phyloP scores from a whole-genome alignment of 1,284 basidiomycete species.

The Phlebopus sp. region DNA sequence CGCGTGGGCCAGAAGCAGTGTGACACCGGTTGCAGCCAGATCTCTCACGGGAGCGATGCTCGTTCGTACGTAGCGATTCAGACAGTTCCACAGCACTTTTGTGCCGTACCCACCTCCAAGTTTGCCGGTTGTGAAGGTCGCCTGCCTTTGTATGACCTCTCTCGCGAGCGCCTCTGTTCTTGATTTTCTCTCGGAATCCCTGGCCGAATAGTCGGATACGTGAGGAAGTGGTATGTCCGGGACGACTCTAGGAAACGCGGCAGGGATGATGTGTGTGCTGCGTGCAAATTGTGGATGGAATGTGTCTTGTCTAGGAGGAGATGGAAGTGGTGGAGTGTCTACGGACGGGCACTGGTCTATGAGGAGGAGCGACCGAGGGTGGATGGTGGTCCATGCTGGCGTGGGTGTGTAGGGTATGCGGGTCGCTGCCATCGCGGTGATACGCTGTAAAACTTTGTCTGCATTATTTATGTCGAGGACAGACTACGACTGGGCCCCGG shows the following conservation, averaged over 20 bases:
- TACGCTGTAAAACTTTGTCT: too few relatives aligned
- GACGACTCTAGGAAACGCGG: conserved; percentile 60
- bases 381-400: conserved; percentile 19
- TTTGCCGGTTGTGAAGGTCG: conserved; percentile 14
- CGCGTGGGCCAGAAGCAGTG: conserved; percentile 73
- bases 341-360: neutral
- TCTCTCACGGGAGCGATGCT: conserved; percentile 12
- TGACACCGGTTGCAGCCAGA: conserved; percentile 45
- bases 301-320: conserved; percentile 14
- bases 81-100: conserved; percentile 51
- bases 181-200: conserved; percentile 28
- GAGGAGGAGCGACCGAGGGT: conserved; percentile 11
- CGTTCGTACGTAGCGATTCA: conserved; percentile 52
- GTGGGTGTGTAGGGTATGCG: conserved; percentile 19
- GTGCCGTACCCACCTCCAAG: conserved; percentile 28
- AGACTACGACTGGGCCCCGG: too few relatives aligned
- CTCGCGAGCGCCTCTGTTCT: conserved; percentile 19
- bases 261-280: conserved; percentile 73
- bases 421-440: too few relatives aligned
- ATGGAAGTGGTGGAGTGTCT: conserved; percentile 17
- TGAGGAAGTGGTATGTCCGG: conserved; percentile 44
- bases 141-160: conserved; percentile 23
- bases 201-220: conserved; percentile 14
- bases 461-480: too few relatives aligned
- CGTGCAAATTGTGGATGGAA: conserved; percentile 36